Percentiles rank a stretch among this genome's conserved stretches.
These are phyloP conservation scores for Leccinum boreale DNA, from an alignment of 768 basidiomycete genomes.

Conservation along the genomic window DNA sequence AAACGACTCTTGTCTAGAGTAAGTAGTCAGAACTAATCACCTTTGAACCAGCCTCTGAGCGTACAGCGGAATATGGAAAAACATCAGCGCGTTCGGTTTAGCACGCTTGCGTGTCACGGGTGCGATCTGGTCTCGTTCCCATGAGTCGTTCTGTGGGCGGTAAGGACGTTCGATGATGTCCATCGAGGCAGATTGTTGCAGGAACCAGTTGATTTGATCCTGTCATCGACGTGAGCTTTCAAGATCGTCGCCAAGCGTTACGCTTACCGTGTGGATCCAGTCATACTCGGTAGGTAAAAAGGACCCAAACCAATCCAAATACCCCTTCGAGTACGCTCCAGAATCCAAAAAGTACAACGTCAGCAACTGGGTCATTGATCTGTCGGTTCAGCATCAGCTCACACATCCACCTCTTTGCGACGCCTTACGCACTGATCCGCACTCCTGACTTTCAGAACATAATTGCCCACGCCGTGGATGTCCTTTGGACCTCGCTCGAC, in stretches of 20 bases:
- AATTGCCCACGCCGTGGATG: slow-evolving; percentile 90
- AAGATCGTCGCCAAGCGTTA: neutral
- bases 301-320: slow-evolving; percentile 55
- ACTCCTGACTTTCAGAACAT: slow-evolving; percentile 80
- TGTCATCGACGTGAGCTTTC: neutral
- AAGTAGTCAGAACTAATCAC: neutral
- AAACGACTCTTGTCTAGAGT: slow-evolving; percentile 70
- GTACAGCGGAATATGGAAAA: slow-evolving; percentile 95
- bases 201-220: slow-evolving; percentile 90
- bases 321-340: slow-evolving; percentile 65
- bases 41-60: slow-evolving; percentile 20
- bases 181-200: slow-evolving; percentile 76
- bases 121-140: slow-evolving; percentile 62
- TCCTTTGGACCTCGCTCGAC: slow-evolving; percentile 77
- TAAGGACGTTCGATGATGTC: slow-evolving; percentile 80
- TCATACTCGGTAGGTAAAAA: slow-evolving; percentile 77
- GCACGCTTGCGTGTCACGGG: slow-evolving; percentile 58
- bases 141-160: slow-evolving; percentile 69
- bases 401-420: neutral
- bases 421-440: slow-evolving; percentile 69
- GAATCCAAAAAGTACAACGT: slow-evolving; percentile 93
- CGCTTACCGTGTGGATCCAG: slow-evolving; percentile 67
- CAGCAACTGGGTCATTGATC: slow-evolving; percentile 84
- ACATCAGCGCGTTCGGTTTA: slow-evolving; percentile 95
- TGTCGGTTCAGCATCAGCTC: slow-evolving; percentile 27